phyloP scores from a whole-genome alignment of 805 yeast genomes.

The Starmerella cellae region DNA sequence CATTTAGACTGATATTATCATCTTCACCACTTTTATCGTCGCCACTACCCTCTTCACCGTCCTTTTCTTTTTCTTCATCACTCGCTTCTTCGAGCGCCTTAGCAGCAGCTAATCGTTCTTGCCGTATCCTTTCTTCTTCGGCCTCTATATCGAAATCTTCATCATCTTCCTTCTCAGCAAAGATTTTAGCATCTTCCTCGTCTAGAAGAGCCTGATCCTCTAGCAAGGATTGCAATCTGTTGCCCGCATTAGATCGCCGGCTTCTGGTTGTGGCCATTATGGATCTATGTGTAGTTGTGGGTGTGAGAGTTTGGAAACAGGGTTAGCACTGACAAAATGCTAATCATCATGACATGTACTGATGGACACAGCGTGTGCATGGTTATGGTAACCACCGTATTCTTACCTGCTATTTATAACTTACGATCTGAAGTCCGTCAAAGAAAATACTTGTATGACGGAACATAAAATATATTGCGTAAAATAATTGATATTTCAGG shows the following conservation, averaged over 20 bases:
- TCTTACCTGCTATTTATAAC: too few species aligned
- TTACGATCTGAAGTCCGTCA: too few species aligned
- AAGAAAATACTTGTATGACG: too few species aligned
- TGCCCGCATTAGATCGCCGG: conserved; percentile 86
- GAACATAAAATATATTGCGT: too few species aligned
- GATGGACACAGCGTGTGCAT: too few species aligned
- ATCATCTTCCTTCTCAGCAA: conserved; percentile 32
- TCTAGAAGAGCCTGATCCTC: conserved; percentile 52
- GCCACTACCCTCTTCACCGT: conserved; percentile 6
- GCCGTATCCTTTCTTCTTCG: conserved; percentile 12
- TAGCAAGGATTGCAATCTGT: conserved; percentile 57
- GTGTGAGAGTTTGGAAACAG: too few species aligned
- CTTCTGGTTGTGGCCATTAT: conserved; percentile 6
- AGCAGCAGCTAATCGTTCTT: conserved; percentile 2
- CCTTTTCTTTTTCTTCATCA: conserved; percentile 4
- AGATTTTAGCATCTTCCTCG: conserved; percentile 55
- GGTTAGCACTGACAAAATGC: too few species aligned
- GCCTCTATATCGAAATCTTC: conserved; percentile 30
- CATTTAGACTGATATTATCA: conserved; percentile 18
- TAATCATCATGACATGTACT: too few species aligned
- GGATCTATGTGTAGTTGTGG: too few species aligned
- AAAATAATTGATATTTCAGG: too few species aligned
- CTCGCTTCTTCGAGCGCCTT: neutral
- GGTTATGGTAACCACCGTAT: too few species aligned
- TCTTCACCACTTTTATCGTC: conserved; percentile 19